Percentiles rank a stretch among this genome's conserved stretches.
Conservation (phyloP, 768 basidiomycete genomes). For the Lyophyllum decastes region DNA sequence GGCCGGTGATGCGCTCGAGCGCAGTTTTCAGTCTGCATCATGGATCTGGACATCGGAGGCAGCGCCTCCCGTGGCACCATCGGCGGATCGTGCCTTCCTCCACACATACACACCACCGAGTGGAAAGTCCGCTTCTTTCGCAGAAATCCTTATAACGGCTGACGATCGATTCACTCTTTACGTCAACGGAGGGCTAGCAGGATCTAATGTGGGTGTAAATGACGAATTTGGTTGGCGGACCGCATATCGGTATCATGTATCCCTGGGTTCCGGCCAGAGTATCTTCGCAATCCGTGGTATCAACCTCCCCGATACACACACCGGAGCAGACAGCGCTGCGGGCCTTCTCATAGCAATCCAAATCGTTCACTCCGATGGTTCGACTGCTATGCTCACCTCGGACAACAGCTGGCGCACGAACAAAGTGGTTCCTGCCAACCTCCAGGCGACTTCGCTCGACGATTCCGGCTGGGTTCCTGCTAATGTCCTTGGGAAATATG, state of each 20-base stretch:
- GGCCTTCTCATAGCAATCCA: constrained; percentile 26
- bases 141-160: constrained; percentile 9
- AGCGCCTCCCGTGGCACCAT: background rate
- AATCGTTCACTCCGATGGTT: constrained; percentile 27
- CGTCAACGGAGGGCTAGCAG: constrained; percentile 1
- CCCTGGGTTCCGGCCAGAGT: constrained; percentile 16
- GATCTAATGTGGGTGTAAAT: background rate
- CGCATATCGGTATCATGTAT: constrained; percentile 8
- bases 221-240: background rate
- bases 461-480: constrained; percentile 24
- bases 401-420: constrained; percentile 25
- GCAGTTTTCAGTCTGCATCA: constrained; percentile 19
- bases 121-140: background rate
- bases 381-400: constrained; percentile 18
- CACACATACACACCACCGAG: constrained; percentile 4
- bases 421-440: constrained; percentile 21
- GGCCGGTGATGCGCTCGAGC: constrained; percentile 16
- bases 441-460: constrained; percentile 17
- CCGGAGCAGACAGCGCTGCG: constrained; percentile 23
- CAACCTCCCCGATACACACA: constrained; percentile 18
- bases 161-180: constrained; percentile 4
- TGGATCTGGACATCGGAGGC: constrained; percentile 32
- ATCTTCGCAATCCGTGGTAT: constrained; percentile 29
- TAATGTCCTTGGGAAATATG: constrained; percentile 18
- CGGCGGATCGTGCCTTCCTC: constrained; percentile 2